Evolutionary conservation across 2,329 filamentous ascomycete genomes (phyloP), one percentile per base, ranked within the genome.

Genomic region (Cladophialophora immunda): DNA sequence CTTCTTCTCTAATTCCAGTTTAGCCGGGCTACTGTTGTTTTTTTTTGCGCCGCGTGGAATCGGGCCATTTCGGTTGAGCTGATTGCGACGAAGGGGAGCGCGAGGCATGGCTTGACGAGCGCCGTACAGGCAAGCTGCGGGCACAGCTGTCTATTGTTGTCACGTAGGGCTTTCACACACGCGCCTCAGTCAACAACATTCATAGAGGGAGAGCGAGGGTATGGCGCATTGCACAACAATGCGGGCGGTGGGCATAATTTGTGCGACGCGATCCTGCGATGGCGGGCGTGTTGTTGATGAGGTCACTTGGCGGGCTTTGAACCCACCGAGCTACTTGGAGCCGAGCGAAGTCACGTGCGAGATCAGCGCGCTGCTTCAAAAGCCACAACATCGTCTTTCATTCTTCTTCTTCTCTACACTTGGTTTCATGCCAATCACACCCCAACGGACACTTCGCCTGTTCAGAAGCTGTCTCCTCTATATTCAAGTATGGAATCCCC

Each of bases 1-100:
- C 59, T 68, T 73, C 52, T 68, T 59, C 25, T 71, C 67, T 36
- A 71, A 59, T 50, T 69, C 62, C 50, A 61, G 32, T 55, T 68
- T 65, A 17, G 63, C 70, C 29, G 67, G 65, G 36, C 45, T 65
- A 41, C 54, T 69, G 62, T 58, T 68, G 11, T 65, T 50, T 50
- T 64, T 64, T 25, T 54, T 56, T 17, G 53, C 22, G 19, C 17
- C 27, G 27, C 64, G 66, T 38, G 58, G 58, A 22, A 29, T 30
- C 13, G 66, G 66, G 19, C 62, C 61, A 60, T 69, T 58, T 34
- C 65, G 68, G 58, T 67, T 66, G 41, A 59, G 64, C 30, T 67
- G 58, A n/a, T 68, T 60, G 38, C 70, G 70, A 34, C 62, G 62
- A 52, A 70, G 64, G 13, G 71, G 69, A 19, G 68, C 63, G 36